Percentiles rank a stretch among this genome's conserved stretches.
Conservation (phyloP, 176 grass and related monocot genomes). For the maize (Zea mays) region Zm-B73-REFERENCE-NAM-5.0 NC_050104.1:103163501-103164000, state of each 20-base stretch:
- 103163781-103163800: too few species aligned
- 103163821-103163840: too few species aligned
- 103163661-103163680: not conserved
- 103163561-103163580: constrained; percentile 71
- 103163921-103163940: not conserved
- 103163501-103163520: constrained; percentile 85
- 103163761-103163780: too few species aligned
- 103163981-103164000: not conserved
- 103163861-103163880: constrained; percentile 58
- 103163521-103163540: constrained; percentile 92
- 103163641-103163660: not conserved
- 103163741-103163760: too few species aligned
- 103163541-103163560: constrained; percentile 67
- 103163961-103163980: not conserved
- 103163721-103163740: too few species aligned
- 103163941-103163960: not conserved
- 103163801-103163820: too few species aligned
- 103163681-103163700: too few species aligned
- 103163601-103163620: constrained; percentile 84
- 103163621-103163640: constrained; percentile 66
- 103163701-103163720: too few species aligned
- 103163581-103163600: constrained; percentile 96
- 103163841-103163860: not conserved
- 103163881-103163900: constrained; percentile 87
- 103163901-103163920: constrained; percentile 88